Base-by-base conservation (phyloP, 129 eudicot species). In the Logfia minima region DNA sequence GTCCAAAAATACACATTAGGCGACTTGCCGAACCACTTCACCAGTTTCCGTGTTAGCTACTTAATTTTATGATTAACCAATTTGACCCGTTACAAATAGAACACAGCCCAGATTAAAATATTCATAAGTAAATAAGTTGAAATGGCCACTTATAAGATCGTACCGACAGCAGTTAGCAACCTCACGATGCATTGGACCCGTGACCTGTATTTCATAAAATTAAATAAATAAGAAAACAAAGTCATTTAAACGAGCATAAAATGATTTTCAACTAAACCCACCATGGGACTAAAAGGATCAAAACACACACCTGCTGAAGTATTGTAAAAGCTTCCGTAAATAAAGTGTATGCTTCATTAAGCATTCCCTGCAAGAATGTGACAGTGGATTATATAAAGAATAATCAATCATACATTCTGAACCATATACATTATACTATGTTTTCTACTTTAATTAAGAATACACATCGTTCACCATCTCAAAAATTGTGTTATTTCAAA, bases 141-240 rank as follows among this genome's bases (percentile, higher is more conserved):
- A 56, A 56, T 4, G 16, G 48, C n/a, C 75, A 77, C 28, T 14
- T 71, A 23, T 17, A 26, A 13, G 8, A 68, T 8, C 81, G 58
- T 81, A 95, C 99, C 99, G 96, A 77, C 97, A 95, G 76, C 99
- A 95, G 78, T 87, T 95, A 34, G 97, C 99, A 64, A 95, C 99
- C 84, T 95, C 99, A 74, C 97, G 91, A 79, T 95, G 99, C 97
- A 95, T 95, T 48, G 99, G 99, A 80, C 99, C 99, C 34, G 99
- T 95, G 75, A 95, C 99, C 99, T 94, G 90, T 73, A 83, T 68
- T 52, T 53, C 66, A 76, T 62, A 21, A 58, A n/a, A 16, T 26
- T 37, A 34, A 41, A 45, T 29, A 64, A 23, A 79, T 32, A 5
- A 29, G 55, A 69, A 82, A 65, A 34, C 9, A 11, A 55, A 51